Conservation (phyloP, 2,329 filamentous ascomycete genomes). For the Fusarium albosuccineum region DNA sequence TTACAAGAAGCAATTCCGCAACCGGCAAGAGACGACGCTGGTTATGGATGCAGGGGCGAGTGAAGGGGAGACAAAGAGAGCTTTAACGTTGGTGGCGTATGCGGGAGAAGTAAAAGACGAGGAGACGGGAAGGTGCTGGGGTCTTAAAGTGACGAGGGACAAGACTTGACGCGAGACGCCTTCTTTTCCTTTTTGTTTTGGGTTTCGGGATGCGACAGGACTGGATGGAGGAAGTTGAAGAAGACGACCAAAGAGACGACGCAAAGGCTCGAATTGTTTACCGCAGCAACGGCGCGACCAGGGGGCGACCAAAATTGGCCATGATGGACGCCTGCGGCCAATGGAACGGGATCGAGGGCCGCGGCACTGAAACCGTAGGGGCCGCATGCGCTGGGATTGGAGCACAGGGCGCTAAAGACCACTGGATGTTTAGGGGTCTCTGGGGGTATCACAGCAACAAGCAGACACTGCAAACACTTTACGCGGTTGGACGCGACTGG, state of each 20-base stretch:
- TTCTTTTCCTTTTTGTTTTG: conserved; percentile 27
- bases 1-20: conserved; percentile 38
- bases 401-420: conserved; percentile 29
- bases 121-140: background rate
- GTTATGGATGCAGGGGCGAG: conserved; percentile 31
- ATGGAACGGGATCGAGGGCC: conserved; percentile 29
- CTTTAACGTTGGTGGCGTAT: conserved; percentile 20
- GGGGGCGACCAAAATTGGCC: conserved; percentile 15
- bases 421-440: conserved; percentile 20
- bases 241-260: conserved; percentile 16
- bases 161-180: conserved; percentile 21
- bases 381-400: conserved; percentile 17
- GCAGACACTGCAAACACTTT: conserved; percentile 51
- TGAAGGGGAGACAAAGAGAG: conserved; percentile 15
- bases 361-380: conserved; percentile 42
- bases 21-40: conserved; percentile 37
- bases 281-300: conserved; percentile 49
- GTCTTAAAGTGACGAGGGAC: conserved; percentile 10
- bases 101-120: conserved; percentile 11
- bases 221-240: conserved; percentile 21
- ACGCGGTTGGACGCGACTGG: conserved; percentile 52
- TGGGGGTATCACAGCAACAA: conserved; percentile 39
- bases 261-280: conserved; percentile 45
- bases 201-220: conserved; percentile 22
- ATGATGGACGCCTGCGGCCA: conserved; percentile 23